A percentile compares a stretch with the other conserved stretches of the same genome.
Conservation (phyloP, 192 early-diverging fungal genomes). For the Gryganskiella cystojenkinii region DNA sequence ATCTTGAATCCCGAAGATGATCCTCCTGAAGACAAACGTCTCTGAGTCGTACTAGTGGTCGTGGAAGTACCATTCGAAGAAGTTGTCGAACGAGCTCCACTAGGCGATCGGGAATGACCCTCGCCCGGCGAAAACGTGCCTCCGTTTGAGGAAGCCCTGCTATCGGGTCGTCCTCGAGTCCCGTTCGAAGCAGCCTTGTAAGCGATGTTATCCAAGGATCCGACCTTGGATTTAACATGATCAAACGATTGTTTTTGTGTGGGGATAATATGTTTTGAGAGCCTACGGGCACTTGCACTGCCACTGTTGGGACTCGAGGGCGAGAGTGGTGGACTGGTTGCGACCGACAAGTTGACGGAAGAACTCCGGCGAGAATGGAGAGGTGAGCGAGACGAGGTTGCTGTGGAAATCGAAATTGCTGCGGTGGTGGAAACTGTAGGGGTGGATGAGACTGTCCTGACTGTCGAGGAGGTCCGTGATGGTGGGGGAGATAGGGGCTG, state of each 20-base stretch:
- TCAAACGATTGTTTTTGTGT: constrained; percentile 28
- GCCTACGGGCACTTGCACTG: constrained; percentile 8
- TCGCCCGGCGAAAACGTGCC: not conserved
- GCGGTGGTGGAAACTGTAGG: not conserved
- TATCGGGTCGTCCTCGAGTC: constrained; percentile 17
- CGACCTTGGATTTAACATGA: constrained; percentile 53
- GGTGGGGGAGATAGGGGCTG: too few species aligned
- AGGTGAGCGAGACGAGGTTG: constrained; percentile 1
- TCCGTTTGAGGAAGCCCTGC: constrained; percentile 7
- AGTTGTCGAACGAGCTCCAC: constrained; percentile 16
- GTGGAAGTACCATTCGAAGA: constrained; percentile 21
- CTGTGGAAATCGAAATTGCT: not conserved
- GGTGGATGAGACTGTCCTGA: constrained; percentile 1
- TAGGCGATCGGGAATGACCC: constrained; percentile 16
- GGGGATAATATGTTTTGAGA: constrained; percentile 49
- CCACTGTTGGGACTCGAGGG: constrained; percentile 2
- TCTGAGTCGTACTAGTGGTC: not conserved
- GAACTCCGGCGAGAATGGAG: constrained; percentile 22
- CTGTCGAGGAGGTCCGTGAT: too few species aligned
- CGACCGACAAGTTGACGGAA: not conserved
- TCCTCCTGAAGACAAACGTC: constrained; percentile 8
- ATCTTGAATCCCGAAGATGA: constrained; percentile 37
- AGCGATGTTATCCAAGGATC: constrained; percentile 52
- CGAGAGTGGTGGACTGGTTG: constrained; percentile 17
- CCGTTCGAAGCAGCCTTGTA: constrained; percentile 17